Evolutionary conservation across 2,329 filamentous ascomycete genomes (phyloP), one percentile per base, ranked within the genome.

Genomic region (Tolypocladium tundrense): DNA sequence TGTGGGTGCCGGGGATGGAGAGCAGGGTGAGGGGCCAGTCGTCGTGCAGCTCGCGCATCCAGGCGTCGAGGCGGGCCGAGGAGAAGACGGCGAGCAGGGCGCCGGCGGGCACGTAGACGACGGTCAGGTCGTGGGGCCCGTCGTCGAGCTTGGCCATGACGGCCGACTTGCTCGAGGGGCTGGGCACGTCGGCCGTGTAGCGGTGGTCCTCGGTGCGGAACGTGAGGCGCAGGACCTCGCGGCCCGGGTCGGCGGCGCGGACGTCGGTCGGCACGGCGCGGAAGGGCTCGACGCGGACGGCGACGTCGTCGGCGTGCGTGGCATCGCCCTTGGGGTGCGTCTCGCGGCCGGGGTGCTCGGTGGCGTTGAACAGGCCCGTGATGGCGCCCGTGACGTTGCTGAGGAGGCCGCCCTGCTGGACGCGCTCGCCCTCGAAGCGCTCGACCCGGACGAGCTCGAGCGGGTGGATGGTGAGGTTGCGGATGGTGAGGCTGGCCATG

Each of bases 1-100:
- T 97, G 78, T 99, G 94, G 0, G 94, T 97, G 62, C 94, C 94
- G 0, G 94, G 94, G 61, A 97, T 94, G 54, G 88, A 94, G 54
- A 99, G 83, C 3, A 87, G 81, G 1, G 90, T 88, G 5, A 97
- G 78, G 1, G 90, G 85, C 55, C 84, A 87, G 24, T 85, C 80
- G 66, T 92, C 83, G 60, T 81, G 78, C 48, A 97, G 79, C 60
- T 86, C 80, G 58, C 79, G 73, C 92, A 97, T 97, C 94, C 94
- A 96, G 56, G 79, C 74, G 61, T 84, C 70, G 54, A 92, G 81
- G 57, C 84, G 80, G 19, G 86, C 81, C 6, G 86, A 91, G 61
- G 86, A 90, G 73, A 87, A 86, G 60, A 97, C 77, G 45, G 83
- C 73, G 11, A 87, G 73, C 66, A 81, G 77, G 35, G 80, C 78